These are phyloP conservation scores for Citrus glauca DNA, from an alignment of 345 rosid species.

Conservation along the genomic window DNA sequence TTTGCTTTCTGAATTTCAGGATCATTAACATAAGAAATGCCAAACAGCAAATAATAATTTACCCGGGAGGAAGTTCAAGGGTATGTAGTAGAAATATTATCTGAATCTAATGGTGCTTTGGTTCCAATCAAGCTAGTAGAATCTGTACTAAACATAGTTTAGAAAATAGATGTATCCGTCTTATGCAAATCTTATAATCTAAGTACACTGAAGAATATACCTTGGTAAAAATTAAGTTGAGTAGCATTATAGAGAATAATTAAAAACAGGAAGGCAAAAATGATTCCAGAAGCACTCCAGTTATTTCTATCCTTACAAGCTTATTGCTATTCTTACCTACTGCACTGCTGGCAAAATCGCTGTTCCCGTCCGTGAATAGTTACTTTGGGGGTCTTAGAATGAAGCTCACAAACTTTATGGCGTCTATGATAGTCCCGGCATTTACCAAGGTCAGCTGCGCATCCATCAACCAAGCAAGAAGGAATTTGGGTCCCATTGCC, in stretches of 20 bases:
- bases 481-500: slow-evolving; percentile 37
- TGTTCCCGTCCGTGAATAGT: slow-evolving; percentile 55
- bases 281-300: not conserved
- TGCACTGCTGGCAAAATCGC: slow-evolving; percentile 86
- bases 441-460: slow-evolving; percentile 58
- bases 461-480: slow-evolving; percentile 76
- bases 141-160: too few relatives aligned
- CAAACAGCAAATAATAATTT: not conserved
- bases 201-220: not conserved
- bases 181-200: not conserved
- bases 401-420: slow-evolving; percentile 73
- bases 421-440: slow-evolving; percentile 74
- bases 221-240: not conserved
- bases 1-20: not conserved
- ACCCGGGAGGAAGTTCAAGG: not conserved
- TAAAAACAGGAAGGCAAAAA: not conserved
- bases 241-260: not conserved
- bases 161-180: not conserved
- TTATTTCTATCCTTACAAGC: not conserved
- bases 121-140: not conserved
- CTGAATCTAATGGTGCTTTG: not conserved
- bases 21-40: not conserved
- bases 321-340: slow-evolving; percentile 41
- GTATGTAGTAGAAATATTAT: not conserved
- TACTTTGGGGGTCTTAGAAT: slow-evolving; percentile 62